Evolutionary conservation across 257 asterid genomes (phyloP), one percentile per base, ranked within the genome.

Genomic region (Lithospermum erythrorhizon): DNA sequence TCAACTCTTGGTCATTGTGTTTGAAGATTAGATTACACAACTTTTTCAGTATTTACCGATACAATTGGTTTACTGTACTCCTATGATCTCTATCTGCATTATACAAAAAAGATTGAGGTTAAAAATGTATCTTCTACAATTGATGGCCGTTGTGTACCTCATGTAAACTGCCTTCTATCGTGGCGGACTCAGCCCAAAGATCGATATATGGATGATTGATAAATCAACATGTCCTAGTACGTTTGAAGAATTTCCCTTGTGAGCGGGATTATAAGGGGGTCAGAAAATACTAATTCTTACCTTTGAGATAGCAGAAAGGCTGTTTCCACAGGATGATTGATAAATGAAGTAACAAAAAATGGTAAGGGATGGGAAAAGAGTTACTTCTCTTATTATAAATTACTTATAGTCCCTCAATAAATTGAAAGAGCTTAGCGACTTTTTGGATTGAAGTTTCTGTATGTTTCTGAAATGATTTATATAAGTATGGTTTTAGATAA

Each of bases 141-240:
- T 19, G 35, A 6, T 27, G 6, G 6, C 49, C 19, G 70, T 52
- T 63, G 1, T 61, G 56, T 67, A 22, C 77, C 84, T 51, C 85
- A 78, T 63, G 78, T 82, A 17, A 82, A 79, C 58, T 68, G 78
- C 71, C 84, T 76, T 53, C 13, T 74, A 62, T 81, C 74, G 0
- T 76, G 73, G 81, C n/a, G 18, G 67, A 61, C 13, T 18, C 53
- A 25, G 32, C 32, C 23, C 56, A 29, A 53, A n/a, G 56, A 11
- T 53, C 14, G 19, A 53, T 21, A 51, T 37, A 9, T 21, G 30
- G 9, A 22, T 6, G 64, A 54, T 21, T n/a, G n/a, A n/a, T n/a
- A n/a, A n/a, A n/a, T n/a, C n/a, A n/a, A n/a, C n/a, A n/a, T n/a
- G n/a, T n/a, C n/a, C n/a, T n/a, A n/a, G n/a, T n/a, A n/a, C n/a